phyloP scores from a whole-genome alignment of 2,329 filamentous ascomycete species.

The Aspergillaceae sp. region DNA sequence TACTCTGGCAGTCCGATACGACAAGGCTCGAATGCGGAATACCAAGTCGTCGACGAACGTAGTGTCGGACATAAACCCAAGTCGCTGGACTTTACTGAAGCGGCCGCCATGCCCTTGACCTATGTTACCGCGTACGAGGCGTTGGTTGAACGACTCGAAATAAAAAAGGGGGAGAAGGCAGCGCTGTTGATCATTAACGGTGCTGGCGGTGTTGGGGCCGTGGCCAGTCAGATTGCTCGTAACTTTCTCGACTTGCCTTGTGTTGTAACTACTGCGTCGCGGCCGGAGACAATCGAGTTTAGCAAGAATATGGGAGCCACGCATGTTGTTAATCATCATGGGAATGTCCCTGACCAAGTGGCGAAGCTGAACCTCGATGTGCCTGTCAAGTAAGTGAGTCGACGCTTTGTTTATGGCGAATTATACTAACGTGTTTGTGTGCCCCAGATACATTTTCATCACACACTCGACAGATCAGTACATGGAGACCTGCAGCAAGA shows the following conservation, averaged over 20 bases:
- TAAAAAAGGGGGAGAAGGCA: constrained; percentile 27
- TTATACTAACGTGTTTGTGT: no score
- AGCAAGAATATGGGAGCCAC: constrained; percentile 36
- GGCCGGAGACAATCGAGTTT: constrained; percentile 34
- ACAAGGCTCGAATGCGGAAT: constrained; percentile 38
- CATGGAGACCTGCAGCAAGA: constrained; percentile 27
- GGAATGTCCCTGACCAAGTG: constrained; percentile 15
- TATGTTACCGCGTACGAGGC: constrained; percentile 39
- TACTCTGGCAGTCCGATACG: constrained; percentile 32
- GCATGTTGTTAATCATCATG: constrained; percentile 37
- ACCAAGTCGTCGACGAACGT: constrained; percentile 35
- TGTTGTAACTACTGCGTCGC: constrained; percentile 38
- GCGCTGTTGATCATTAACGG: constrained; percentile 41
- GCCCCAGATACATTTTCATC: constrained; percentile 35
- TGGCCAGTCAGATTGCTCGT: constrained; percentile 39
- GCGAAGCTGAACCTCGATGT: constrained; percentile 18
- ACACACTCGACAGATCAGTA: constrained; percentile 37
- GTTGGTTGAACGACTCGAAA: constrained; percentile 37
- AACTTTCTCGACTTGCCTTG: constrained; percentile 32
- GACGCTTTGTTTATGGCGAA: no score
- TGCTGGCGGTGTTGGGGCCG: constrained; percentile 37
- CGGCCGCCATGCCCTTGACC: constrained; percentile 39
- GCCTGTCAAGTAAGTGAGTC: background rate
- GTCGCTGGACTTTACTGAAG: constrained; percentile 30
- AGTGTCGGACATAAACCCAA: constrained; percentile 34